Evolutionary conservation across 441 rosid genomes (phyloP), one percentile per base, ranked within the genome.

Genomic region (Cnidoscolus chayamansa): DNA sequence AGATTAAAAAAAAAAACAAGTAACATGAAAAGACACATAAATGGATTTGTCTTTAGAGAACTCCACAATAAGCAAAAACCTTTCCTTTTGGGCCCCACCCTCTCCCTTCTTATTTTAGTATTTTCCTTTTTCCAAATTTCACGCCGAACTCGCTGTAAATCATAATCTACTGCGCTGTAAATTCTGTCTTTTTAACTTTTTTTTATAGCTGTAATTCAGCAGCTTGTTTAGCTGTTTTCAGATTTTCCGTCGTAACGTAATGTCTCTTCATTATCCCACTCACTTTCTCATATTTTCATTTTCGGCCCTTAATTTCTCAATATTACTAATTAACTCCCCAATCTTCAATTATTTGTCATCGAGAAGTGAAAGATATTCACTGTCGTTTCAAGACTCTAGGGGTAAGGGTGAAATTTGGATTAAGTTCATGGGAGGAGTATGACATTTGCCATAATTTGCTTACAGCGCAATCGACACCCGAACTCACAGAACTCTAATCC

Each of bases 161-260:
- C 30, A n/a, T 10, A 53, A 37, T 67, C 32, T 67, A 69, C 56
- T 17, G 10, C 56, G 0, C 40, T 2, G 20, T 40, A 56, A 68
- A 30, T 1, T 32, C 12, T 4, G 0, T 8, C 13, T 15, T 50
- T 35, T 47, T 1, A 12, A 20, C 40, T 35, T 0, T 25, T 16
- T 30, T 70, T 12, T 13, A 9, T 51, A 37, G 16, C 35, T 64
- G 72, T 68, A 72, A 25, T 67, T 77, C 45, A 56, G 81, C 76
- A 77, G 71, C 76, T 78, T 66, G 53, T 8, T 69, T 40, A 6
- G 6, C 7, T 40, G 45, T 40, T 67, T 56, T 10, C 6, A 78
- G 77, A 81, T 75, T 72, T 74, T 77, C 77, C 77, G 84, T 80
- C 83, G 80, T 84, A 73, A 77, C 83, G 81, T 77, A 82, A 78